phyloP scores from a whole-genome alignment of 768 basidiomycete species.

The Phaffia tasmanica region DNA sequence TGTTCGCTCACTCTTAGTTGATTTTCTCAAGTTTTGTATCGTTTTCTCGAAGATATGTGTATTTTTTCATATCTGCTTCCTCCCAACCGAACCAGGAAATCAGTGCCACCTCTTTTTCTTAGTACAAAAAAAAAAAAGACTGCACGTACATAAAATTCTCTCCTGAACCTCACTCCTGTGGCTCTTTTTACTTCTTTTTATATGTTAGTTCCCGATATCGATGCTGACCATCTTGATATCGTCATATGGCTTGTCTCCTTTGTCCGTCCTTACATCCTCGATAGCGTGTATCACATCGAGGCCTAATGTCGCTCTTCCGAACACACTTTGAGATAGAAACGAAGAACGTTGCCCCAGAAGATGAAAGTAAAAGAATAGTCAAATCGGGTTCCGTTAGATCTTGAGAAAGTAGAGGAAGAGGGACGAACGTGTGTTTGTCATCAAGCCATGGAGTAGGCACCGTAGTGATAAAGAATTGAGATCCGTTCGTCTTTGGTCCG shows the following conservation, averaged over 20 bases:
- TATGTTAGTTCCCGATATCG: constrained; percentile 18
- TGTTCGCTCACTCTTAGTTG: too few relatives aligned
- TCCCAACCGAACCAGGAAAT: too few relatives aligned
- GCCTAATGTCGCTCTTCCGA: constrained; percentile 76
- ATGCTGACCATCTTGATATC: constrained; percentile 75
- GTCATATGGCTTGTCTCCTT: constrained; percentile 77
- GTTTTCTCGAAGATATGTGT: too few relatives aligned
- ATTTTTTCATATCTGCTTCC: too few relatives aligned
- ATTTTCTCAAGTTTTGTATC: too few relatives aligned
- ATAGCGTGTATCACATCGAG: constrained; percentile 83
- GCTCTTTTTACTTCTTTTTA: neutral
- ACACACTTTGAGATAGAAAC: constrained; percentile 57
- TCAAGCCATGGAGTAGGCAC: constrained; percentile 89
- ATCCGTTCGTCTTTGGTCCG: constrained; percentile 80
- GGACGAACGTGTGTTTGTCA: constrained; percentile 41
- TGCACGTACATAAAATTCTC: too few relatives aligned
- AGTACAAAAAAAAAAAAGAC: too few relatives aligned
- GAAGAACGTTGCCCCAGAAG: neutral
- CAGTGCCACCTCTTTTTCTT: too few relatives aligned
- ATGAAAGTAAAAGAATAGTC: too few relatives aligned
- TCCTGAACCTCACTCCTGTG: too few relatives aligned
- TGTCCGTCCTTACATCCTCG: constrained; percentile 50
- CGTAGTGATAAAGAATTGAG: constrained; percentile 97
- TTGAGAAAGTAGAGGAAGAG: neutral
- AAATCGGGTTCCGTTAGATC: neutral